Evolutionary conservation across 2,329 filamentous ascomycete species (phyloP).

Genomic region (Penicillium italicum): DNA sequence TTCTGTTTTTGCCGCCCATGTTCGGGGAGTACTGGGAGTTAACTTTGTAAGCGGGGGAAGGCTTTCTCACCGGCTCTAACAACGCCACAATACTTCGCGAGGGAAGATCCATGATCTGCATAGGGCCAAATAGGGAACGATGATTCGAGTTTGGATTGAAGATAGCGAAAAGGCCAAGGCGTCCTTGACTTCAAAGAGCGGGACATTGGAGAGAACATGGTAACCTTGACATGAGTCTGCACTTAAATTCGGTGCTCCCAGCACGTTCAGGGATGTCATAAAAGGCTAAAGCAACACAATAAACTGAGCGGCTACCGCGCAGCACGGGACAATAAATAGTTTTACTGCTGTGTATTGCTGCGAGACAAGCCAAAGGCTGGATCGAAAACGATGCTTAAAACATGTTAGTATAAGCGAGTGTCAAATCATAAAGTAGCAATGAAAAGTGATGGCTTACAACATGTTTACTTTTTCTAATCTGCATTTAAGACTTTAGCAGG

Average conservation of each 20-base stretch:
- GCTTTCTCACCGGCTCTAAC: slow-evolving; percentile 3
- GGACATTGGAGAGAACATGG: slow-evolving; percentile 2
- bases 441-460: neutral
- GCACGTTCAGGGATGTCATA: slow-evolving; percentile 6
- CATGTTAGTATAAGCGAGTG: neutral
- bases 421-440: neutral
- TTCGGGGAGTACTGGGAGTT: slow-evolving; percentile 6
- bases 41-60: slow-evolving; percentile 5
- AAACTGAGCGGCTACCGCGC: slow-evolving; percentile 22
- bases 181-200: neutral
- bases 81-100: slow-evolving; percentile 8
- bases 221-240: slow-evolving; percentile 1
- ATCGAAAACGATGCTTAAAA: neutral
- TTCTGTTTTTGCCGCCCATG: slow-evolving; percentile 1
- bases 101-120: slow-evolving; percentile 19
- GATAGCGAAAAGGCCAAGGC: slow-evolving; percentile 6
- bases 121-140: slow-evolving; percentile 13
- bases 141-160: slow-evolving; percentile 1
- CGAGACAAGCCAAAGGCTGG: neutral
- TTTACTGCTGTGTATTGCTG: neutral
- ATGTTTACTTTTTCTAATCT: slow-evolving; percentile 12
- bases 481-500: slow-evolving; percentile 1
- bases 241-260: neutral
- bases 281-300: slow-evolving; percentile 8
- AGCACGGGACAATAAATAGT: slow-evolving; percentile 5